Base-by-base conservation (phyloP, 1,139 yeast species). In the Arxiozyma heterogenica region DNA sequence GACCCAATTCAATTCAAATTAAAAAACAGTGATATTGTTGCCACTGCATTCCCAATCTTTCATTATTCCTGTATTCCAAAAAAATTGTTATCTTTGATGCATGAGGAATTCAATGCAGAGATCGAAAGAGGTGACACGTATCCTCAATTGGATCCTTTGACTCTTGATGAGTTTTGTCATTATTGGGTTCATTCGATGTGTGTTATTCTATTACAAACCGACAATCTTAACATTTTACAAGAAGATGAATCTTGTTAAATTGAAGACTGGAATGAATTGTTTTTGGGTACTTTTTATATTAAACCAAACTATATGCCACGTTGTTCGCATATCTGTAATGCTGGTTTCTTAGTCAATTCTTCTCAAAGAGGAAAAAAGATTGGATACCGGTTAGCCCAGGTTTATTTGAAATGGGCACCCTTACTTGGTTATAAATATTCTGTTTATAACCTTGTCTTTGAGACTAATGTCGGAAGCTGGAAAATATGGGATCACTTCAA, bases 401-500 rank as follows among this genome's bases (percentile, higher is more conserved):
- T 76, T 48, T 88, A 85, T 63, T 65, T 86, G 47, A 67, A 70
- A 47, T 79, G 83, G 77, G 95, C 90, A 0, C 89, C 90, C 0
- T 64, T 74, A 53, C 70, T 87, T 48, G 95, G 95, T 0, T 88
- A 83, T 69, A 80, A 76, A 5, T 86, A 85, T 64, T 82, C 89
- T 9, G 90, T 88, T n/a, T 88, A 85, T 73, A 88, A 88, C 66
- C 73, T 88, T 53, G 95, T 88, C 1, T 87, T 82, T 65, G 90
- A 76, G 53, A 80, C 87, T 3, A 87, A 88, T 63, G 71, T 69
- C 1, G 94, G 87, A 3, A 83, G 91, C 61, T 64, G 75, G 61
- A 75, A 71, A 60, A 83, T 86, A 55, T 88, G 95, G 95, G 95
- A 87, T 51, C 60, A 72, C 1, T 73, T 87, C 41, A 91, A 93